A percentile compares a stretch with the other conserved stretches of the same genome.
Conservation (phyloP, 2,329 filamentous ascomycete species). For the Calonectria naviculata region DNA sequence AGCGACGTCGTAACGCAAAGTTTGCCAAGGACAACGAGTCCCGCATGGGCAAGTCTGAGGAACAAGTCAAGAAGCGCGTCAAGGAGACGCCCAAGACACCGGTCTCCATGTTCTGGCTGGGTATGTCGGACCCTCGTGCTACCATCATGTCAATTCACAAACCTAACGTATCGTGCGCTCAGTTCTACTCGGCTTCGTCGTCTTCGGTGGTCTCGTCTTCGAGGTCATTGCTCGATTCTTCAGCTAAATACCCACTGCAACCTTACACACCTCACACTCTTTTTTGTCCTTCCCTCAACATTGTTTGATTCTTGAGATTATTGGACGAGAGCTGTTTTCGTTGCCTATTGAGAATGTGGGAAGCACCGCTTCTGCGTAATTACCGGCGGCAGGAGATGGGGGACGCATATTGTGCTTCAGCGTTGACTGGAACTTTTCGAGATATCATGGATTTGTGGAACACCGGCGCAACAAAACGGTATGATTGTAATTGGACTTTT, state of each 20-base stretch:
- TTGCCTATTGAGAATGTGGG: constrained; percentile 14
- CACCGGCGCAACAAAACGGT: constrained; percentile 41
- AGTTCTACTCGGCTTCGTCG: constrained; percentile 69
- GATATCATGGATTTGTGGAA: constrained; percentile 40
- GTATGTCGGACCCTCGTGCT: constrained; percentile 49
- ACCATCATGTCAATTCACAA: background rate
- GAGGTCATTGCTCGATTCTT: constrained; percentile 68
- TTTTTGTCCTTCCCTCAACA: constrained; percentile 21
- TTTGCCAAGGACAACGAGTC: constrained; percentile 79
- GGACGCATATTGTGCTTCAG: constrained; percentile 31
- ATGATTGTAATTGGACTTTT: constrained; percentile 33
- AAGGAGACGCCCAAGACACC: constrained; percentile 69
- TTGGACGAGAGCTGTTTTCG: constrained; percentile 13
- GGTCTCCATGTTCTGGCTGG: constrained; percentile 72
- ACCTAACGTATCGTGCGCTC: constrained; percentile 12
- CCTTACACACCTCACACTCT: constrained; percentile 8
- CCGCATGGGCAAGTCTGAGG: constrained; percentile 80
- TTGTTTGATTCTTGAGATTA: constrained; percentile 8
- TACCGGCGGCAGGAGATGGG: constrained; percentile 13
- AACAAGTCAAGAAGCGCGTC: constrained; percentile 69
- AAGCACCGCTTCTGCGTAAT: background rate
- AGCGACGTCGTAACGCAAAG: constrained; percentile 83
- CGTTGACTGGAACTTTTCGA: constrained; percentile 27
- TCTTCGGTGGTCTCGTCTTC: constrained; percentile 71
- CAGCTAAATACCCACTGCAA: constrained; percentile 37